phyloP scores from a whole-genome alignment of 2,329 filamentous ascomycete species.

The Plenodomus lindquistii region DNA sequence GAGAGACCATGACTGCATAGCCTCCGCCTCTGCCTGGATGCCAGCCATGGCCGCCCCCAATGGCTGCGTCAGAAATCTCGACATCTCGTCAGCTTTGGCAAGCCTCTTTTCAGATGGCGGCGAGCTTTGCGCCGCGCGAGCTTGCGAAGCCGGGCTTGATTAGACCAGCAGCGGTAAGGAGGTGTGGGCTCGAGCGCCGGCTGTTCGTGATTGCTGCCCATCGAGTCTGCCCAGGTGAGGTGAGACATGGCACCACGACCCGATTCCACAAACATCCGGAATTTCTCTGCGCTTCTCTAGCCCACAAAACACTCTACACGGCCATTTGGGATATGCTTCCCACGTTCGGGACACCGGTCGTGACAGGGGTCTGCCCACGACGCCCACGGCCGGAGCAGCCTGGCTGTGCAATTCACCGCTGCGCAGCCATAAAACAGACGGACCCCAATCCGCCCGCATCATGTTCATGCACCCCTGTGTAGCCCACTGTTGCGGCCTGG shows the following conservation, averaged over 20 bases:
- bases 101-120: slow-evolving; percentile 2
- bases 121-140: not conserved
- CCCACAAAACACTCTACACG: slow-evolving; percentile 3
- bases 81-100: slow-evolving; percentile 5
- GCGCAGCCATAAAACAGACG: slow-evolving; percentile 15
- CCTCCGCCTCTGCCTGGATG: slow-evolving; percentile 15
- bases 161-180: not conserved
- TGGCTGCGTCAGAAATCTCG: slow-evolving; percentile 1
- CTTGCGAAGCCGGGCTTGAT: not conserved
- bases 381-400: slow-evolving; percentile 10
- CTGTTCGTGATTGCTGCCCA: slow-evolving; percentile 29
- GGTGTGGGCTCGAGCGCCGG: slow-evolving; percentile 14
- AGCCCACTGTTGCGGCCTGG: slow-evolving; percentile 28
- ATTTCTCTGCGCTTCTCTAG: not conserved
- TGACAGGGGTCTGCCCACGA: slow-evolving; percentile 26
- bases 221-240: no score
- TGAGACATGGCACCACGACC: slow-evolving; percentile 17
- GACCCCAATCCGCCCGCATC: slow-evolving; percentile 29
- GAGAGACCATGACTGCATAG: slow-evolving; percentile 23
- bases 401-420: slow-evolving; percentile 42
- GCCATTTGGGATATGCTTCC: slow-evolving; percentile 8
- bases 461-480: slow-evolving; percentile 26
- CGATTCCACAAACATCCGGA: not conserved
- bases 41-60: slow-evolving; percentile 10
- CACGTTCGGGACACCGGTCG: slow-evolving; percentile 29